Percentiles rank a stretch among this genome's conserved stretches.
Evolutionary conservation across 805 yeast species (phyloP).

Genomic region (Barnettozyma siamensis): DNA sequence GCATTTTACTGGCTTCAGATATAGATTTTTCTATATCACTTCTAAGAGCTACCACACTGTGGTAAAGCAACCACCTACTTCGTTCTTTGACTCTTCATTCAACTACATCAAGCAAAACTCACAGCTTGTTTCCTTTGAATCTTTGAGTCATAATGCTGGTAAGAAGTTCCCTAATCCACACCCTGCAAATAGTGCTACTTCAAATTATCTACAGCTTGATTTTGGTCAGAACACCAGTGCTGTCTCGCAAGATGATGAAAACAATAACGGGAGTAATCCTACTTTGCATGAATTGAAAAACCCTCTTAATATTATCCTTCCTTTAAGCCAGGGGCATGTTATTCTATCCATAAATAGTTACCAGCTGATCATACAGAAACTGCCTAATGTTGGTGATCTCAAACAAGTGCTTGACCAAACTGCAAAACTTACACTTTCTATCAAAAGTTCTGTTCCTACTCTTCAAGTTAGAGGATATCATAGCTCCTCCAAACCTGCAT

Average conservation of each 20-base stretch:
- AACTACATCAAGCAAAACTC: conserved; percentile 33
- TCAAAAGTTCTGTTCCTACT: not conserved
- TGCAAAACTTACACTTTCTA: not conserved
- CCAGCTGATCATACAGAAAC: conserved; percentile 12
- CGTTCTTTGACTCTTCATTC: conserved; percentile 37
- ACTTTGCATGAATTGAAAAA: conserved; percentile 9
- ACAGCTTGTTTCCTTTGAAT: conserved; percentile 24
- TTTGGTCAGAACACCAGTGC: conserved; percentile 13
- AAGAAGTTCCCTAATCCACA: conserved; percentile 27
- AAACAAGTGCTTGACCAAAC: conserved; percentile 5
- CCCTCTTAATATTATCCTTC: conserved; percentile 18
- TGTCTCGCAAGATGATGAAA: conserved; percentile 17
- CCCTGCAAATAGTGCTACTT: conserved; percentile 31
- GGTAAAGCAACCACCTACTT: conserved; percentile 27
- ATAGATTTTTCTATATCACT: conserved; percentile 29
- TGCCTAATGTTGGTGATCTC: conserved; percentile 10
- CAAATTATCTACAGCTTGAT: conserved; percentile 27
- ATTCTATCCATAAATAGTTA: conserved; percentile 15
- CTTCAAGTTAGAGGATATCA: conserved; percentile 6
- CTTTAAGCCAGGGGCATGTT: conserved; percentile 15
- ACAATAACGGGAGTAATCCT: conserved; percentile 1
- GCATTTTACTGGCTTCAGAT: conserved; percentile 38
- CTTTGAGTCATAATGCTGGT: conserved; percentile 15
- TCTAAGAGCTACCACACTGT: conserved; percentile 33
- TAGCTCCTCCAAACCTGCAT: conserved; percentile 2